Percentiles rank a stretch among this genome's conserved stretches.
Conservation (phyloP, 345 rosid species). For the Lumnitzera racemosa region DNA sequence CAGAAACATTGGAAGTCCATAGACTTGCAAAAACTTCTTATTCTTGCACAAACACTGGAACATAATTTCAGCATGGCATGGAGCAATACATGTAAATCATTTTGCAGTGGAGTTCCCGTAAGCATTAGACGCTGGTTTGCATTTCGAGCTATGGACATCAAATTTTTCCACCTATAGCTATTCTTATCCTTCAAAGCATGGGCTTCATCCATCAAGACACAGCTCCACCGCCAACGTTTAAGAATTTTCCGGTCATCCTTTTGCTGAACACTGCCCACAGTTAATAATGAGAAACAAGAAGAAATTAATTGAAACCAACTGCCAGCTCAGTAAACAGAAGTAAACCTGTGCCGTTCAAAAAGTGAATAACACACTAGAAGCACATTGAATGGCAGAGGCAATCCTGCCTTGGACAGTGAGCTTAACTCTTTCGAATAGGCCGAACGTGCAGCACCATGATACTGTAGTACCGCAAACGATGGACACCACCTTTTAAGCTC, state of each 20-base stretch:
- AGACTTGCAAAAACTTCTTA: no score
- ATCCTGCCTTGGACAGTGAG: conserved; percentile 70
- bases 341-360: conserved; percentile 91
- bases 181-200: conserved; percentile 95
- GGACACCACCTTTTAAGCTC: conserved; percentile 98
- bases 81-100: conserved; percentile 77
- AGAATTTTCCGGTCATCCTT: conserved; percentile 90
- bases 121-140: conserved; percentile 97
- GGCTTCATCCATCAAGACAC: conserved; percentile 98
- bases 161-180: conserved; percentile 96
- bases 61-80: not conserved
- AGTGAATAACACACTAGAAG: conserved; percentile 93
- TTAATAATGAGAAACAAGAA: conserved; percentile 16
- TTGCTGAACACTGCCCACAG: conserved; percentile 66
- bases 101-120: conserved; percentile 98
- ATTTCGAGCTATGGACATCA: conserved; percentile 82
- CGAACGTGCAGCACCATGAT: conserved; percentile 78
- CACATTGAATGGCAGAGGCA: conserved; percentile 85
- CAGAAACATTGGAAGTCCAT: no score
- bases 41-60: no score
- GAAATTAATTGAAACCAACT: conserved; percentile 6
- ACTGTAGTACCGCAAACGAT: conserved; percentile 78
- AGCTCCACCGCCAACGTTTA: conserved; percentile 95
- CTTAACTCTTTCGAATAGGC: conserved; percentile 77
- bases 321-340: conserved; percentile 13